Evolutionary conservation across 768 basidiomycete genomes (phyloP).

Genomic region (Leucosporidium creatinivorum): DNA sequence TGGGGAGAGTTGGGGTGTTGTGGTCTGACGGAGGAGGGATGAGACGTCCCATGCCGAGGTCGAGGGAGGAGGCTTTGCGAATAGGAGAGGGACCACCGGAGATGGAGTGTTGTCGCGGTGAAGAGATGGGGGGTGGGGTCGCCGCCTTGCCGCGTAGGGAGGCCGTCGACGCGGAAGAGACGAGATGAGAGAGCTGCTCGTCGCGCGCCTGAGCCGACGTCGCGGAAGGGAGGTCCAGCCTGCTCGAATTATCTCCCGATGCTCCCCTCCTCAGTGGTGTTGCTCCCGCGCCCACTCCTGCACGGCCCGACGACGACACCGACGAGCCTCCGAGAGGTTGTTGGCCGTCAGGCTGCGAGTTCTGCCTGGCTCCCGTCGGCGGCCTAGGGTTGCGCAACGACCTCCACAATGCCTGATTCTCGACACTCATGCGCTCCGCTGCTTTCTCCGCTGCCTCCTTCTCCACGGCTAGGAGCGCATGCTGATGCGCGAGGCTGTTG

Average conservation of each 20-base stretch:
- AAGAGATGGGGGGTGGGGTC: conserved; percentile 14
- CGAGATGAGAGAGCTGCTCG: background rate
- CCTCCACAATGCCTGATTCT: conserved; percentile 31
- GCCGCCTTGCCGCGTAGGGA: background rate
- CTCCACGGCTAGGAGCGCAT: conserved; percentile 4
- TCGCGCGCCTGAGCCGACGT: background rate
- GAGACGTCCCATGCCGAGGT: conserved; percentile 9
- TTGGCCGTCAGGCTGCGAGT: background rate
- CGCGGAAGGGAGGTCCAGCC: background rate
- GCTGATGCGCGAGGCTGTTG: conserved; percentile 19
- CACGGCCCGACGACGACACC: too few relatives aligned
- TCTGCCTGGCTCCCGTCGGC: background rate
- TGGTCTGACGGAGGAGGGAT: background rate
- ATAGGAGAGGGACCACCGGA: background rate
- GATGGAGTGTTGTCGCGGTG: background rate
- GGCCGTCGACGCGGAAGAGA: background rate
- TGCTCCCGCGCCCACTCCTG: too few relatives aligned
- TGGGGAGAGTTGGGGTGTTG: background rate
- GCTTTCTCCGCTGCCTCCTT: conserved; percentile 1
- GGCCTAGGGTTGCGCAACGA: conserved; percentile 24
- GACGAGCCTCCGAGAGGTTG: background rate
- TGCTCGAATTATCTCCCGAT: background rate
- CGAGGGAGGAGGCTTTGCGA: conserved; percentile 23
- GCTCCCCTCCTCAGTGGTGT: background rate
- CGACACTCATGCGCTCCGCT: conserved; percentile 9